These are phyloP conservation scores for Pichia gijzeniarum DNA, from an alignment of 805 yeast genomes.

Conservation along the genomic window DNA sequence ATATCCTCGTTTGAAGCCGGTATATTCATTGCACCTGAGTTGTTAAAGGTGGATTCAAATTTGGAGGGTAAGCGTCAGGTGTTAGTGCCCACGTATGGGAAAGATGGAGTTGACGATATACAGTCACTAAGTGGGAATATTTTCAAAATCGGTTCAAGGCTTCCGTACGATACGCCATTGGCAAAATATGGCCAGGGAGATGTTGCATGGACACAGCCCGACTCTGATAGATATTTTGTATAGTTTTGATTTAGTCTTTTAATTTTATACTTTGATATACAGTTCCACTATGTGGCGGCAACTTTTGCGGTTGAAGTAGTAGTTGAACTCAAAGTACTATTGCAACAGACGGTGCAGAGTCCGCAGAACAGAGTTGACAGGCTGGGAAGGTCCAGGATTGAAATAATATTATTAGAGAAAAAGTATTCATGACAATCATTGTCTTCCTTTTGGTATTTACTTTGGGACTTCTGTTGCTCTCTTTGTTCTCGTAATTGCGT, in stretches of 20 bases:
- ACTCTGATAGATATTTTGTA: constrained; percentile 10
- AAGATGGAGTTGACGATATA: constrained; percentile 23
- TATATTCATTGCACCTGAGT: constrained; percentile 36
- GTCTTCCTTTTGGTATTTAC: constrained; percentile 24
- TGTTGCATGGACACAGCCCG: constrained; percentile 42
- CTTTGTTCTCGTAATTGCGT: constrained; percentile 7
- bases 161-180: constrained; percentile 54
- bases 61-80: constrained; percentile 5
- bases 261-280: neutral
- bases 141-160: constrained; percentile 33
- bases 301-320: constrained; percentile 7
- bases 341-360: constrained; percentile 7
- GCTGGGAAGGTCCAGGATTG: constrained; percentile 12
- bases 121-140: neutral
- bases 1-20: constrained; percentile 50
- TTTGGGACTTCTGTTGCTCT: constrained; percentile 2
- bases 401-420: constrained; percentile 16
- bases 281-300: neutral
- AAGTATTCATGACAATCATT: constrained; percentile 27
- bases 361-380: neutral
- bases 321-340: constrained; percentile 3
- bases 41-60: constrained; percentile 13
- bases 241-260: neutral
- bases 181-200: constrained; percentile 34
- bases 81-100: constrained; percentile 40